Evolutionary conservation across 2,329 filamentous ascomycete species (phyloP), one percentile per base, ranked within the genome.

Genomic region (Arthroderma sp.): DNA sequence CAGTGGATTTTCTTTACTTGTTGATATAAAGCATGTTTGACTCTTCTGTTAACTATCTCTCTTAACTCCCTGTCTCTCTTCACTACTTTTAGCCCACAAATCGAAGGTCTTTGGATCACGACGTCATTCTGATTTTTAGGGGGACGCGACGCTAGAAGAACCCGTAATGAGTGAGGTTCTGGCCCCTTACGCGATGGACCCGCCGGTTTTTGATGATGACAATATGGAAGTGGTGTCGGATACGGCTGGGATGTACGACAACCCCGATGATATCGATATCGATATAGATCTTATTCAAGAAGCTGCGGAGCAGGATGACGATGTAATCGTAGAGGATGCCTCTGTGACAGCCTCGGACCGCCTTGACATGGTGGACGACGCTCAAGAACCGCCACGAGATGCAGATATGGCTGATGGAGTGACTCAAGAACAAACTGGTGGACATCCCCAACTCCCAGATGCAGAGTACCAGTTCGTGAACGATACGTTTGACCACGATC

Each of bases 231-330:
- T 67, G 62, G 58, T 59, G 7, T 63, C 61, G 36, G 62, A 62
- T 30, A 72, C 36, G 66, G 70, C 27, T 55, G 60, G 39, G 15
- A 15, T 40, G 46, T 68, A 61, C 32, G 52, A 63, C 39, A 59
- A 54, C 22, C 49, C 55, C 42, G 53, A 48, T 40, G 55, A 58
- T 37, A 69, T 73, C 42, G 72, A 77, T 45, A 72, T 74, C 44
- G 74, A 77, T 47, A 76, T 81, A 48, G 77, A 81, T 51, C 67
- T 80, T 48, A 62, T 55, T 38, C 59, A 57, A 10, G 53, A 49
- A n/a, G 52, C 52, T 33, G 50, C 54, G 29, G 58, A 61, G 28
- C 69, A 80, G 47, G 73, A 78, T 52, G 72, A 78, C 51, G 67
- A 69, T 47, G 75, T 77, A 43, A 65, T 76, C 40, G 70, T 76